These are phyloP conservation scores for Aspergillus heteromorphus DNA, from an alignment of 495 filamentous ascomycete genomes.

Conservation along the genomic window DNA sequence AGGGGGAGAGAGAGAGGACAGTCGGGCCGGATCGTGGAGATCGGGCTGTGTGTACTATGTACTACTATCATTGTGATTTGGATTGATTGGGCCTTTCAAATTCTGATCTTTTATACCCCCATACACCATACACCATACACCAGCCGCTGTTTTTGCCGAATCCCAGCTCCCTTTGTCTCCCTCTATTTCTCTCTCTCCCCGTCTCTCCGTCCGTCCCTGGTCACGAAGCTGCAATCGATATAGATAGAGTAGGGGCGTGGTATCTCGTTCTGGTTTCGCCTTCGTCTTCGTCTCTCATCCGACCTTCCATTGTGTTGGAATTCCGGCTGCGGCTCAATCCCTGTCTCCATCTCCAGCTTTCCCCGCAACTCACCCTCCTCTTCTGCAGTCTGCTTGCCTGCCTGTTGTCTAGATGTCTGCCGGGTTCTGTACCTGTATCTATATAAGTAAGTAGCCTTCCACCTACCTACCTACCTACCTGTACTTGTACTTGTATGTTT, in stretches of 20 bases:
- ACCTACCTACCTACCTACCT: conserved; percentile 32
- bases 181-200: conserved; percentile 6
- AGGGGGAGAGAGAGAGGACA: neutral
- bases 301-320: neutral
- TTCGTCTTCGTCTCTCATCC: neutral
- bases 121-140: conserved; percentile 7
- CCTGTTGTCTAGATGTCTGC: too few species aligned
- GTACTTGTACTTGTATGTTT: conserved; percentile 33
- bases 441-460: neutral
- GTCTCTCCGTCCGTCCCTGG: too few species aligned
- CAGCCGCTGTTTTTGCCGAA: too few species aligned
- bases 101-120: conserved; percentile 2
- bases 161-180: too few species aligned
- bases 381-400: neutral
- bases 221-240: too few species aligned
- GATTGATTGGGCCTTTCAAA: neutral
- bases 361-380: neutral
- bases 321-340: neutral
- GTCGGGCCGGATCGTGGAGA: neutral
- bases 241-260: too few species aligned
- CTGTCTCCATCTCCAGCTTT: neutral
- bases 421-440: neutral
- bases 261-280: too few species aligned
- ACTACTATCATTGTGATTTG: conserved; percentile 13
- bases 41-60: conserved; percentile 16